Percentiles rank a stretch among this genome's conserved stretches.
Conservation (phyloP, 148 eudicot species). For the Chenopodium quinoa region DNA sequence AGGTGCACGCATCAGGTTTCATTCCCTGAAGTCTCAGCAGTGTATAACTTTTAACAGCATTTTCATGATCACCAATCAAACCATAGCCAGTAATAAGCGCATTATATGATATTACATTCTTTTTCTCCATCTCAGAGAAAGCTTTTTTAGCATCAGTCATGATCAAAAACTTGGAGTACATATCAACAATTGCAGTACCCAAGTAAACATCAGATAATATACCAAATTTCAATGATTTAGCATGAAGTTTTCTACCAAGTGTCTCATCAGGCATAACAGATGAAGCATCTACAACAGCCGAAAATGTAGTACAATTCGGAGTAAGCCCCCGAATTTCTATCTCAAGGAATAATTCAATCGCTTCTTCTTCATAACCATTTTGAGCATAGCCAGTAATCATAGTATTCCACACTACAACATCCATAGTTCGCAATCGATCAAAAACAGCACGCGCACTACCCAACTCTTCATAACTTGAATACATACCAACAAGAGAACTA, state of each 20-base stretch:
- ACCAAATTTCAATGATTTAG: slow-evolving; percentile 32
- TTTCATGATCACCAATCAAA: slow-evolving; percentile 28
- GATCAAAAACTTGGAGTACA: slow-evolving; percentile 44
- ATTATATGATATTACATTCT: slow-evolving; percentile 41
- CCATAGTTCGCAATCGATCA: slow-evolving; percentile 35
- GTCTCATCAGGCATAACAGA: slow-evolving; percentile 34
- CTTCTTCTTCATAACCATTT: slow-evolving; percentile 37
- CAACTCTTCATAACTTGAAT: slow-evolving; percentile 34
- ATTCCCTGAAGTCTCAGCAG: slow-evolving; percentile 27
- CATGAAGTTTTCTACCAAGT: slow-evolving; percentile 35
- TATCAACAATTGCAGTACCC: slow-evolving; percentile 41
- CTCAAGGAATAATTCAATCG: slow-evolving; percentile 29
- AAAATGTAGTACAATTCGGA: slow-evolving; percentile 32
- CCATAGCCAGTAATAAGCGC: slow-evolving; percentile 46
- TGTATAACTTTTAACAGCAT: slow-evolving; percentile 31
- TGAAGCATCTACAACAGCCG: slow-evolving; percentile 36
- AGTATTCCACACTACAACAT: slow-evolving; percentile 54
- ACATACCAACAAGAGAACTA: slow-evolving; percentile 41
- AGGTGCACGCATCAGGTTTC: slow-evolving; percentile 39
- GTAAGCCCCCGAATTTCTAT: slow-evolving; percentile 26
- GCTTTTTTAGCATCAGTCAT: slow-evolving; percentile 41
- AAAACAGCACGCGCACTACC: slow-evolving; percentile 41
- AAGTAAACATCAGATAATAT: slow-evolving; percentile 33
- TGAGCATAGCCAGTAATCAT: slow-evolving; percentile 55
- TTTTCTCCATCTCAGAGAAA: slow-evolving; percentile 35